Base-by-base conservation (phyloP, 352 stramenopile genomes). In the Phytophthora ramorum region DNA sequence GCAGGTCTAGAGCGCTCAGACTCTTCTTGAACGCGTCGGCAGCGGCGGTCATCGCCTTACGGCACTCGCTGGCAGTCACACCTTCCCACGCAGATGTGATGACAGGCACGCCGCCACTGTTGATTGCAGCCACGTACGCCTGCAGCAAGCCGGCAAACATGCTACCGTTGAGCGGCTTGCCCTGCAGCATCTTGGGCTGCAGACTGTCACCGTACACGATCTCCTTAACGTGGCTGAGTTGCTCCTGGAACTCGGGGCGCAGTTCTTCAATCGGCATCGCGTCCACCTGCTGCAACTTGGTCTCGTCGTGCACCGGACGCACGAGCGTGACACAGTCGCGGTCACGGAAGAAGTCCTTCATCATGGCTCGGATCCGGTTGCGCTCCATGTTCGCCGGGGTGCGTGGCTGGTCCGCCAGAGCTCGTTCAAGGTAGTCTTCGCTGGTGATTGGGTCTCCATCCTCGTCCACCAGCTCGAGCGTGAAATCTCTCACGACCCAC, bases 401-500 rank as follows among this genome's bases (percentile, higher is more conserved):
- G 12, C 85, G 82, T 47, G 81, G 75, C 55, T 96, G 86, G 45
- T 92, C 80, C 1, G 77, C 77, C 10, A 97, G 75, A 19, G 85
- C 81, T 38, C 77, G 71, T 66, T 97, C 88, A 2, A 97, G 69
- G 71, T 97, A 97, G 52, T 96, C 87, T 45, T 71, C 83, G 54
- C 76, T 84, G 2, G 78, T 87, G 71, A 96, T 95, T 13, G 78
- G 70, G 46, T 92, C 76, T 60, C 88, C 87, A 58, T 96, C 85
- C 75, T 94, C 87, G 53, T 95, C 85, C 34, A 95, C 82, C 9
- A 97, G 74, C 50, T 96, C 82, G 12, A 97, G 73, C 24, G 90
- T 91, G 54, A 97, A 97, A 54, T 97, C 90, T 51, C 90, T 83
- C 24, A 97, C 85, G 44, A 97, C 77, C 90, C 90, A 97, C 24